Evolutionary conservation across 164 flowering plant species (phyloP), one percentile per base, ranked within the genome.

Genomic region (Protea cynaroides): DNA sequence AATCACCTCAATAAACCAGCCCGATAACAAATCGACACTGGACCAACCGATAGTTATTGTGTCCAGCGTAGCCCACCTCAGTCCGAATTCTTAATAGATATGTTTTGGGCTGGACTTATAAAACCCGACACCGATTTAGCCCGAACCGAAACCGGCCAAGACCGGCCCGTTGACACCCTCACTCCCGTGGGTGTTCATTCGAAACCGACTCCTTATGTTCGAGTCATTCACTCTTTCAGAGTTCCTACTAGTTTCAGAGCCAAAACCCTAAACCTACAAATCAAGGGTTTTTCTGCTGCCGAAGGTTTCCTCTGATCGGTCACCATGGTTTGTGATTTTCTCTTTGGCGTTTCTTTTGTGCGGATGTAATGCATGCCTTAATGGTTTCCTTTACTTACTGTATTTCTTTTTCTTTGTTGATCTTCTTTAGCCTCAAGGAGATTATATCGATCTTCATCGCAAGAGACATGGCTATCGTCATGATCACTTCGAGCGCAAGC

Each of bases 401-500:
- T 21, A 18, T 1, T 44, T 44, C 7, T 21, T 25, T 22, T 46
- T 21, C 53, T 54, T 59, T 17, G 38, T 10, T 3, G 29, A 37
- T 58, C 56, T 46, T 65, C 7, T 52, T 23, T 40, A 93, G 99
- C 96, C 99, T 61, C 99, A 94, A 75, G 99, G 99, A 62, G 97
- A 94, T 82, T 87, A 94, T 75, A 94, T 94, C 36, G 97, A 94
- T 61, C 84, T 85, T 29, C 92, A 85, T 66, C 75, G 82, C 71
- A 94, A 91, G 90, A 74, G 97, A 46, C 55, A 86, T 89, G 99
- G 99, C 23, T 80, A 82, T 57, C 88, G 97, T 71, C 88, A 15
- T 44, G 99, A 94, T 57, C 86, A 86, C 80, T 83, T 83, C 76
- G 96, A 94, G 79, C 84, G 96, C 46, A 89, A 94, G 81, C 87